A percentile compares a stretch with the other conserved stretches of the same genome.
Evolutionary conservation across 1,139 yeast species (phyloP).

Genomic region (Yamadazyma aaseri): DNA sequence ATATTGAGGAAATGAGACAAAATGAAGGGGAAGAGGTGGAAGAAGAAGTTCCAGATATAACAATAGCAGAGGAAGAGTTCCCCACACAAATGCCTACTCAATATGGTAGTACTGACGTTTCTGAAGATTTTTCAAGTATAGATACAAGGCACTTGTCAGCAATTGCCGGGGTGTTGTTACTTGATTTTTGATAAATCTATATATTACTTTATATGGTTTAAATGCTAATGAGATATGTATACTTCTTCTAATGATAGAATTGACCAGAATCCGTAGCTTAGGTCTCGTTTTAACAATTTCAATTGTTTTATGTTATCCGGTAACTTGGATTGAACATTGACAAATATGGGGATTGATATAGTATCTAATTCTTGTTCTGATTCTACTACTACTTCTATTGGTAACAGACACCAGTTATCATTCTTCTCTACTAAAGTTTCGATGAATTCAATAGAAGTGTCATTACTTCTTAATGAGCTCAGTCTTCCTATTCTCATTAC

Average conservation of each 20-base stretch:
- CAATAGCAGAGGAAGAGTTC: slow-evolving; percentile 15
- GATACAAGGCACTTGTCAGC: slow-evolving; percentile 54
- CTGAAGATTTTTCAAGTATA: slow-evolving; percentile 22
- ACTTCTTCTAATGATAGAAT: slow-evolving; percentile 13
- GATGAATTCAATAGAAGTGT: slow-evolving; percentile 20
- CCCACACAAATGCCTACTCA: slow-evolving; percentile 9
- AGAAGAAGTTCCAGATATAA: slow-evolving; percentile 22
- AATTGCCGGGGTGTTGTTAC: slow-evolving; percentile 53
- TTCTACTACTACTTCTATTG: slow-evolving; percentile 20
- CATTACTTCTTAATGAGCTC: slow-evolving; percentile 9
- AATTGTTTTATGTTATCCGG: slow-evolving; percentile 23
- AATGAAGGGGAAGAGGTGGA: slow-evolving; percentile 15
- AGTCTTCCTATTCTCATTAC: slow-evolving; percentile 27
- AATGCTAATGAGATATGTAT: not conserved
- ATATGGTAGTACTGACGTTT: slow-evolving; percentile 7
- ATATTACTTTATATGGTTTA: slow-evolving; percentile 1
- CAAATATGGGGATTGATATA: slow-evolving; percentile 29
- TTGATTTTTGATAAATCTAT: slow-evolving; percentile 42
- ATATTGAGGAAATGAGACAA: slow-evolving; percentile 14
- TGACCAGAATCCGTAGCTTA: slow-evolving; percentile 36
- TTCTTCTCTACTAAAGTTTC: slow-evolving; percentile 24
- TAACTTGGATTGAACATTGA: slow-evolving; percentile 23
- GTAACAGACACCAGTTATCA: slow-evolving; percentile 37
- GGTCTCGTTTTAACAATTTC: slow-evolving; percentile 19
- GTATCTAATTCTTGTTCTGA: slow-evolving; percentile 1